Evolutionary conservation across 75 land plant species (phyloP), one percentile per base, ranked within the genome.

Genomic region (Cunninghamia lanceolata): DNA sequence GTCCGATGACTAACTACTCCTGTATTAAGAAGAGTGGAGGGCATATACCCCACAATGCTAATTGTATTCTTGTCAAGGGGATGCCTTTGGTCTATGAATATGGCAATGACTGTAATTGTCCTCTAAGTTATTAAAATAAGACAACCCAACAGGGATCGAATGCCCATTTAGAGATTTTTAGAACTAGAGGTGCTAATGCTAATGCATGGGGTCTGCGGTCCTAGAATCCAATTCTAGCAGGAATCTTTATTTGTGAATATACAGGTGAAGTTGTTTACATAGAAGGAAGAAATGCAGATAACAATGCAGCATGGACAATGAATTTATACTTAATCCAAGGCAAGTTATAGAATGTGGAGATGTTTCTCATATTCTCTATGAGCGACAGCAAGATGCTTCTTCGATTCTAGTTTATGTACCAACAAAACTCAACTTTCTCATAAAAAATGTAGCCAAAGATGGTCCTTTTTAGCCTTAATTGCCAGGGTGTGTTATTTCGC

Each of bases 191-290:
- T 70, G 32, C 88, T 1, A 87, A 83, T 47, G 92, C 89, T 54
- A 93, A 91, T 11, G 92, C 94, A 8, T 97, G 99, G 99, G 97
- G 97, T 42, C 95, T 97, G 5, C 82, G 99, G 85, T 90, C 96
- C 13, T 88, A 92, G 91, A 96, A 97, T 86, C 40, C 92, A 80
- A 97, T 97, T 78, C 93, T 88, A 4, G 91, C 93, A 36, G 99
- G 99, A 14, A 87, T 84, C 34, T 97, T 95, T 71, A 89, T 97
- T 70, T 94, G 94, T 77, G 99, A n/a, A n/a, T n/a, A n/a, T n/a
- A n/a, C n/a, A n/a, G n/a, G n/a, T n/a, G n/a, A n/a, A n/a, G n/a
- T n/a, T n/a, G n/a, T n/a, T n/a, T n/a, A n/a, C n/a, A n/a, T n/a
- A n/a, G n/a, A n/a, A n/a, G n/a, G n/a, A n/a, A n/a, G n/a, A n/a